Percentiles rank a stretch among this genome's conserved stretches.
Evolutionary conservation across 2,329 filamentous ascomycete species (phyloP).

Genomic region (Sclerotiophoma versabilis): DNA sequence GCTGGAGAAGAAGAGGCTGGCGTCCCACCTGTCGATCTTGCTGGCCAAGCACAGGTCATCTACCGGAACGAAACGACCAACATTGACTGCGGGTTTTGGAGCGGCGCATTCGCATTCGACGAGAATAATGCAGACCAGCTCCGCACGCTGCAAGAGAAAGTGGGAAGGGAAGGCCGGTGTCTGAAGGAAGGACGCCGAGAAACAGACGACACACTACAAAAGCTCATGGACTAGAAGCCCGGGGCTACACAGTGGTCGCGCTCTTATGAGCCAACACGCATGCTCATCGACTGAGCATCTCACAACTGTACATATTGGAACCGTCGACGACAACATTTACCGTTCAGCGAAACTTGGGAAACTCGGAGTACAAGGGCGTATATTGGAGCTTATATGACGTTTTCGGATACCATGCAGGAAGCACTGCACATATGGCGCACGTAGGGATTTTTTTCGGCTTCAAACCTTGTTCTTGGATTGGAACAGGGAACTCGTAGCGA

Average conservation of each 20-base stretch:
- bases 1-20: slow-evolving; percentile 38
- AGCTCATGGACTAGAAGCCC: slow-evolving; percentile 16
- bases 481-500: neutral
- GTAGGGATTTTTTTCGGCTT: neutral
- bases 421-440: slow-evolving; percentile 9
- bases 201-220: slow-evolving; percentile 15
- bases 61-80: slow-evolving; percentile 47
- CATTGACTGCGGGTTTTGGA: slow-evolving; percentile 52
- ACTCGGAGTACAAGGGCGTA: neutral
- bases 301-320: slow-evolving; percentile 13
- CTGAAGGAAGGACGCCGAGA: slow-evolving; percentile 39
- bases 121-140: slow-evolving; percentile 41
- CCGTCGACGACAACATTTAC: no score
- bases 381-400: neutral
- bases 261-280: neutral
- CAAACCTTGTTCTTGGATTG: neutral
- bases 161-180: slow-evolving; percentile 49
- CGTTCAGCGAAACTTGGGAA: neutral
- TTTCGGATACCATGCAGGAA: slow-evolving; percentile 5
- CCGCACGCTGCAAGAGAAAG: slow-evolving; percentile 46
- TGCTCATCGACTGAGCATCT: slow-evolving; percentile 8
- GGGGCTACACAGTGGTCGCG: slow-evolving; percentile 3
- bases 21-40: slow-evolving; percentile 46
- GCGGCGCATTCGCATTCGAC: slow-evolving; percentile 46
- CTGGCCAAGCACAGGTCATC: slow-evolving; percentile 41